These are phyloP conservation scores for Salisapilia sapeloensis DNA, from an alignment of 352 stramenopile species.

Conservation along the genomic window DNA sequence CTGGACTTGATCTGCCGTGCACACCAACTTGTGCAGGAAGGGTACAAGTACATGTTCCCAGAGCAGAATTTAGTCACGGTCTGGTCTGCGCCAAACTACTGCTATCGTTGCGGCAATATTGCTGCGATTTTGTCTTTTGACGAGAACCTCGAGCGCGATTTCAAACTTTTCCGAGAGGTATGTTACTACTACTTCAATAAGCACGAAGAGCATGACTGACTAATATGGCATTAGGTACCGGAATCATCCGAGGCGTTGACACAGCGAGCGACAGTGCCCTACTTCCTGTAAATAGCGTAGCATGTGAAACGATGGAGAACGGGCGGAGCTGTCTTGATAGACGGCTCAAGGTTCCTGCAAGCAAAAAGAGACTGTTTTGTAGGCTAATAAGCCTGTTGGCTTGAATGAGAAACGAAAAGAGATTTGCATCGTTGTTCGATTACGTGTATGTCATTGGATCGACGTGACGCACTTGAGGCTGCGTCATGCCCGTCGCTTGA, in stretches of 20 bases:
- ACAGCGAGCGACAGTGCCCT: constrained; percentile 62
- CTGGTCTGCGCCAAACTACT: constrained; percentile 75
- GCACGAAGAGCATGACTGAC: constrained; percentile 1
- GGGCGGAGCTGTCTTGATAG: neutral
- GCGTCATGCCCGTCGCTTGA: constrained; percentile 32
- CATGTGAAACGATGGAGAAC: neutral
- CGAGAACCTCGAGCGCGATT: constrained; percentile 72
- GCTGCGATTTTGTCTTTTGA: constrained; percentile 70
- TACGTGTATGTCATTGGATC: constrained; percentile 8
- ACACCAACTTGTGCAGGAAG: constrained; percentile 81
- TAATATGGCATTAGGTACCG: constrained; percentile 23
- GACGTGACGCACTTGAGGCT: constrained; percentile 33
- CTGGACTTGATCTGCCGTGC: constrained; percentile 80
- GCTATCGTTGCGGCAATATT: constrained; percentile 75
- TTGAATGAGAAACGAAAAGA: neutral
- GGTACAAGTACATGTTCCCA: constrained; percentile 86
- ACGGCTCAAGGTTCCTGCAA: too few relatives aligned
- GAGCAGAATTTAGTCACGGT: constrained; percentile 74
- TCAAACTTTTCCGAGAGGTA: constrained; percentile 82
- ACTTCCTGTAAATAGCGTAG: constrained; percentile 67
- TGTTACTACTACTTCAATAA: constrained; percentile 1
- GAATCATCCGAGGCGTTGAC: constrained; percentile 68
- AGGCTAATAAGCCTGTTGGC: neutral
- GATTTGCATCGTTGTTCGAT: neutral
- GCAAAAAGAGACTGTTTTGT: constrained; percentile 2